Percentiles rank a stretch among this genome's conserved stretches.
These are phyloP conservation scores for Eimeria brunetti DNA, from an alignment of 169 alveolate species.

Conservation along the genomic window DNA sequence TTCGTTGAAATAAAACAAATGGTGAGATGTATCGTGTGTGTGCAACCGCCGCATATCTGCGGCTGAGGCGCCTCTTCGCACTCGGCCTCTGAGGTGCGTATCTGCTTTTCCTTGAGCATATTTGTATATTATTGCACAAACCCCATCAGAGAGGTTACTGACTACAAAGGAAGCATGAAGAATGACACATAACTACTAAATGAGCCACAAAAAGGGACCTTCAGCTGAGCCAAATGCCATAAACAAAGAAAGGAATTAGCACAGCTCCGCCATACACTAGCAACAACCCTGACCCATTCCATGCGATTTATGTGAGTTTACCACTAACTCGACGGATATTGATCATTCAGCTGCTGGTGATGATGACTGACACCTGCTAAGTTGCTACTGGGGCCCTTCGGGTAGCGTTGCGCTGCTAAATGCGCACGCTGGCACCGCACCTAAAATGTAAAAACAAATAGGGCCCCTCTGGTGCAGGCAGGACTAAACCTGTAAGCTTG, in stretches of 20 bases:
- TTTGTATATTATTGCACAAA: neutral
- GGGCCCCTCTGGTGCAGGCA: slow-evolving; percentile 20
- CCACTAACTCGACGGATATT: neutral
- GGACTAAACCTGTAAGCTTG: neutral
- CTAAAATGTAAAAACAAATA: slow-evolving; percentile 9
- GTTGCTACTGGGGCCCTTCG: slow-evolving; percentile 18
- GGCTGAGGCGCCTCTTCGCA: neutral
- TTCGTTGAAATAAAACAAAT: slow-evolving; percentile 2
- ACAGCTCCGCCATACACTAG: neutral
- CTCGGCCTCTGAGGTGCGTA: neutral
- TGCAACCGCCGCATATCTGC: slow-evolving; percentile 14
- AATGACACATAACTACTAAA: slow-evolving; percentile 3
- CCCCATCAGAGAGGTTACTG: neutral
- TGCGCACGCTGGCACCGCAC: slow-evolving; percentile 2
- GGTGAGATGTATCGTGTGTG: neutral
- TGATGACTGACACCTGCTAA: slow-evolving; percentile 27
- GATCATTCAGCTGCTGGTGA: slow-evolving; percentile 10
- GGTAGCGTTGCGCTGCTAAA: neutral
- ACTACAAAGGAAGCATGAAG: neutral
- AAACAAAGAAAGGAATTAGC: neutral
- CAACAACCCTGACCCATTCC: neutral
- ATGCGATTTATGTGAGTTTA: slow-evolving; percentile 16
- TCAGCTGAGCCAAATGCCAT: slow-evolving; percentile 21
- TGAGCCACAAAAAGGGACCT: neutral
- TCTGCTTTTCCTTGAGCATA: neutral